Base-by-base conservation (phyloP, 768 basidiomycete genomes). In the Termitomyces sp. region DNA sequence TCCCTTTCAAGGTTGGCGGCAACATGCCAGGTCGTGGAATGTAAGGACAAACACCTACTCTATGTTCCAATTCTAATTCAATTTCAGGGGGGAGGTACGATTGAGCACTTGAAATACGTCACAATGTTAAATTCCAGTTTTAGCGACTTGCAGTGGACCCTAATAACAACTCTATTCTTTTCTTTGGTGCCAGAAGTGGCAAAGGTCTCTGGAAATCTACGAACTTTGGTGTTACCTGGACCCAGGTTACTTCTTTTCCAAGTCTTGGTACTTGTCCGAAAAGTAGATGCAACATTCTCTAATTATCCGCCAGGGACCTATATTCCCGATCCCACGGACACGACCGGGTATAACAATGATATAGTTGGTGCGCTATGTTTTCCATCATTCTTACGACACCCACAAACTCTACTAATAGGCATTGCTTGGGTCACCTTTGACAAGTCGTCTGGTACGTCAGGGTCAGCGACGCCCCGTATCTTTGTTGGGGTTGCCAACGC, bases 11-110 rank as follows among this genome's bases (percentile, higher is more conserved):
- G 62, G 80, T 86, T 34, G 85, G 86, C 34, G 85, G 85, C 8
- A 86, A 86, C 67, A 85, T 85, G 85, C 85, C 85, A 36, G 85
- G 85, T 52, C 82, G 85, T 66, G 86, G 84, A 65, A 80, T 85
- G 79, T 78, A 60, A 70, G 72, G 66, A 36, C 56, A 16, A 27
- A 60, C 16, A 20, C n/a, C 41, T 2, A 58, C n/a, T 60, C n/a
- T 22, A 47, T 52, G 46, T 24, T 37, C 20, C 44, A 27, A 11
- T 34, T 18, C 52, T 39, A 49, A 65, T 57, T n/a, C 48, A 51
- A 22, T 55, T 57, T 16, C 41, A 76, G 77, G 77, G 80, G 82
- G 66, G 82, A 83, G 73, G 81, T 80, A 66, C 33, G 64, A 55
- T n/a, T 34, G n/a, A 22, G 22, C 24, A 30, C 34, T 51, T 4